Evolutionary conservation across 2,329 filamentous ascomycete genomes (phyloP).

Genomic region (Claviceps sp.): DNA sequence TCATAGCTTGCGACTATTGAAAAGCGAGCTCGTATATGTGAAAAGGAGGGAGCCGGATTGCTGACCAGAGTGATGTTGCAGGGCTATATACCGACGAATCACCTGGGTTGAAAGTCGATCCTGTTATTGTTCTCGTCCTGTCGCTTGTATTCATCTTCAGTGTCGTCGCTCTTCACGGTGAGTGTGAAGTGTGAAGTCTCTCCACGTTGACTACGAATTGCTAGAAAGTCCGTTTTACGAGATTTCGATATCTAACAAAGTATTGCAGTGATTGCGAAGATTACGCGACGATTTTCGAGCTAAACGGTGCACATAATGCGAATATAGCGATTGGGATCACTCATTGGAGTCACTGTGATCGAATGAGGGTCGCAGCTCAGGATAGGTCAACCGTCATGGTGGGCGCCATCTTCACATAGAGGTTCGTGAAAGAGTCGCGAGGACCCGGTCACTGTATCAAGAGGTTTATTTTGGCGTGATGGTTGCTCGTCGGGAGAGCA

Average conservation of each 20-base stretch:
- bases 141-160: slow-evolving; percentile 98
- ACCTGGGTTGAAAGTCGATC: slow-evolving; percentile 92
- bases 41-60: neutral
- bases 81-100: slow-evolving; percentile 97
- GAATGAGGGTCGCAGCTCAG: neutral
- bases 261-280: slow-evolving; percentile 74
- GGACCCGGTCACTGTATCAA: neutral
- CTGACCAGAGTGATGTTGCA: slow-evolving; percentile 21
- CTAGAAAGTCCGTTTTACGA: neutral
- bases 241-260: neutral
- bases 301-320: slow-evolving; percentile 20
- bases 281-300: slow-evolving; percentile 75
- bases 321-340: neutral
- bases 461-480: neutral
- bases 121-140: slow-evolving; percentile 90
- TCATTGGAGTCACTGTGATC: too few relatives aligned
- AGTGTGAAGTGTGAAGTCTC: neutral
- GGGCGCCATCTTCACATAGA: neutral
- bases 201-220: neutral
- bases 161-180: slow-evolving; percentile 76
- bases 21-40: neutral
- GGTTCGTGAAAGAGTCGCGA: neutral
- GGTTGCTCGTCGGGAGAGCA: neutral
- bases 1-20: neutral
- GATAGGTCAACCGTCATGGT: neutral